Percentiles rank a stretch among this genome's conserved stretches.
These are phyloP conservation scores for Fistulifera pelliculosa DNA, from an alignment of 108 stramenopile genomes.

Conservation along the genomic window DNA sequence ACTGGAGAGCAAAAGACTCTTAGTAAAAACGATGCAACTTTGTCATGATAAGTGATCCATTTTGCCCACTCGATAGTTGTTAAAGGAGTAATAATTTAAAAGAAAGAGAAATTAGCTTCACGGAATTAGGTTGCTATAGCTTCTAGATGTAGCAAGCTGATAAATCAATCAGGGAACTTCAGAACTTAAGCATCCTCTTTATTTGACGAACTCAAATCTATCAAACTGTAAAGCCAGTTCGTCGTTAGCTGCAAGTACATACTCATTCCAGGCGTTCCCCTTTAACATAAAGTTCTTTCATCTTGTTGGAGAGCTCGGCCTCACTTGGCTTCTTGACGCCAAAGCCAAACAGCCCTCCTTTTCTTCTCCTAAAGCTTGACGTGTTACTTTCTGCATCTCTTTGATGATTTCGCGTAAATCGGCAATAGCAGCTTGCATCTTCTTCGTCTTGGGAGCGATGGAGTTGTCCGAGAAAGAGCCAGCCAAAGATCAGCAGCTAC, in stretches of 20 bases:
- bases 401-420: conserved; percentile 37
- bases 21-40: neutral
- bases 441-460: conserved; percentile 64
- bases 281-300: conserved; percentile 55
- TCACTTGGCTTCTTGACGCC: conserved; percentile 43
- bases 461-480: conserved; percentile 66
- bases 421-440: conserved; percentile 57
- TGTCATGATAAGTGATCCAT: no score
- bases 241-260: conserved; percentile 57
- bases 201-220: conserved; percentile 46
- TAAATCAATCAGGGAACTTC: no score
- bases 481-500: conserved; percentile 64
- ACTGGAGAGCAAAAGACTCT: conserved; percentile 6
- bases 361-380: conserved; percentile 59
- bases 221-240: conserved; percentile 57
- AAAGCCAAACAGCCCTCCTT: conserved; percentile 55
- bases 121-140: no score
- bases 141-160: no score
- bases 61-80: no score
- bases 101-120: no score
- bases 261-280: conserved; percentile 74
- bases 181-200: no score
- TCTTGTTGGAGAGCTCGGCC: conserved; percentile 38
- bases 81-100: no score
- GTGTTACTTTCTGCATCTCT: conserved; percentile 45